A percentile compares a stretch with the other conserved stretches of the same genome.
phyloP scores from a whole-genome alignment of 192 early-diverging fungal genomes.

The Gonapodya sp. region DNA sequence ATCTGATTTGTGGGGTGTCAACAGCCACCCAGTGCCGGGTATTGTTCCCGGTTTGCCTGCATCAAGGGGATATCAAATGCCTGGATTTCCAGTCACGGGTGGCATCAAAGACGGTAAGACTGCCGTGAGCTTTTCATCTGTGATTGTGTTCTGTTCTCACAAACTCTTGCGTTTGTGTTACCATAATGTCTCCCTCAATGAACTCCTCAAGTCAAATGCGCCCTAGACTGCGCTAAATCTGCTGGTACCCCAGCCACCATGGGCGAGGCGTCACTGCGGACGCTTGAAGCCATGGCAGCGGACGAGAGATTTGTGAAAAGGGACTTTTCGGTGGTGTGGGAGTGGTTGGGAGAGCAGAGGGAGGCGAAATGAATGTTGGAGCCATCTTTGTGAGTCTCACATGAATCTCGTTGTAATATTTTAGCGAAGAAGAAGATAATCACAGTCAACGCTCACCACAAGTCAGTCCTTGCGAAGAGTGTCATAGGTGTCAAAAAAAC shows the following conservation, averaged over 20 bases:
- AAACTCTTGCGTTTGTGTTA: background rate
- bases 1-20: background rate
- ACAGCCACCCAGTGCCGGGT: constrained; percentile 2
- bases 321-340: background rate
- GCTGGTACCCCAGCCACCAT: background rate
- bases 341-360: background rate
- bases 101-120: constrained; percentile 4
- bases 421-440: too few species aligned
- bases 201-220: background rate
- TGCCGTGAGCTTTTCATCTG: background rate
- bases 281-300: background rate
- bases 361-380: too few species aligned
- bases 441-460: too few species aligned
- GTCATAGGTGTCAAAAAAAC: too few species aligned
- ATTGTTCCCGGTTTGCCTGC: background rate
- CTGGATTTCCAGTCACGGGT: background rate
- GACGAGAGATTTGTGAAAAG: background rate
- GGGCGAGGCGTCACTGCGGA: background rate
- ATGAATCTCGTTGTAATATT: too few species aligned
- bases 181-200: too few species aligned
- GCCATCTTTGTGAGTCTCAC: too few species aligned
- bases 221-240: background rate
- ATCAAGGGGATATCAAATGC: background rate
- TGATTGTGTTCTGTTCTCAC: background rate
- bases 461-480: too few species aligned